phyloP scores from a whole-genome alignment of 192 early-diverging fungal species.

The Backusella circina region DNA sequence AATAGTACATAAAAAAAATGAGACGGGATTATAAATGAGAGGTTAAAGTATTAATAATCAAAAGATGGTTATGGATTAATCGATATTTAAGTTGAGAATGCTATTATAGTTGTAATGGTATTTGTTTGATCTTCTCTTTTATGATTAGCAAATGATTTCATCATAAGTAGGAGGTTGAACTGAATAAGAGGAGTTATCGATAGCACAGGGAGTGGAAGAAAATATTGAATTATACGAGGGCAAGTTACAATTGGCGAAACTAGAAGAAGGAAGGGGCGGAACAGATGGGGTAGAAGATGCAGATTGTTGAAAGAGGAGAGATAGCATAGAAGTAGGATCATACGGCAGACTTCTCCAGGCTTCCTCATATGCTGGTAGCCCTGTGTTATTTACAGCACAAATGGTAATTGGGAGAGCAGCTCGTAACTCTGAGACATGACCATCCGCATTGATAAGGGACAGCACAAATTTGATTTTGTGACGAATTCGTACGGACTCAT shows the following conservation, averaged over 20 bases:
- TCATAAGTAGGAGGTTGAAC: conserved; percentile 9
- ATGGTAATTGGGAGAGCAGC: conserved; percentile 33
- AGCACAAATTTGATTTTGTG: conserved; percentile 36
- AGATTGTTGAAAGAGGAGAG: conserved; percentile 12
- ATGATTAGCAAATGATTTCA: not conserved
- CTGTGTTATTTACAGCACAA: conserved; percentile 10
- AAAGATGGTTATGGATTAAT: not conserved
- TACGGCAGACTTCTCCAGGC: conserved; percentile 21
- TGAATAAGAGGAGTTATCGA: not conserved
- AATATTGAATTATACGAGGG: conserved; percentile 13
- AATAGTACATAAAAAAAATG: not conserved
- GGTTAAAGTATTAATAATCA: not conserved
- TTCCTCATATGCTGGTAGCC: conserved; percentile 30
- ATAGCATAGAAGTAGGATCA: conserved; percentile 10
- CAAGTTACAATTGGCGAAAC: not conserved
- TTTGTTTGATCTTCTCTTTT: not conserved
- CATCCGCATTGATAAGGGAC: conserved; percentile 16
- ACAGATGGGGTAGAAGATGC: not conserved
- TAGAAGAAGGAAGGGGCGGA: not conserved
- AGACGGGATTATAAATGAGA: not conserved
- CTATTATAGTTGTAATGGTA: not conserved
- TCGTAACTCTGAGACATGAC: conserved; percentile 29
- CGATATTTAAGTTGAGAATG: not conserved
- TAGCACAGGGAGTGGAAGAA: not conserved
- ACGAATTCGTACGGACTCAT: conserved; percentile 18